Evolutionary conservation across 2,329 filamentous ascomycete species (phyloP), one percentile per base, ranked within the genome.

Genomic region (Triangularia setosa): DNA sequence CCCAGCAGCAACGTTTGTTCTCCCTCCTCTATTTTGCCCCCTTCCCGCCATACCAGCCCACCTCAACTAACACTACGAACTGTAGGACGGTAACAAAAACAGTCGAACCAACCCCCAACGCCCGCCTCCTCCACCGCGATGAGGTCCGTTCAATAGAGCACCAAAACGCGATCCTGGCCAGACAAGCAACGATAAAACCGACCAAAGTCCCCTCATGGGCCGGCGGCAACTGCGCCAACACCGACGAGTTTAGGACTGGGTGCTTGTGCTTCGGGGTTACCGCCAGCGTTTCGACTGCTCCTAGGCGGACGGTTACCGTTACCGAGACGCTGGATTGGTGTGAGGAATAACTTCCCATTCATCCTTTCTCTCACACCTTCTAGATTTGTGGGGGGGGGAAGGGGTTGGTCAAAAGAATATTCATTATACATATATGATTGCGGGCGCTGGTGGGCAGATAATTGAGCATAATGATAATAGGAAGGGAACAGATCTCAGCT

Each of bases 211-310:
- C 79, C 58, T 70, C 75, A 62, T 82, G 80, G 72, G 79, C 79
- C 4, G 40, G n/a, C 61, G 75, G 75, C 21, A 71, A 71, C 54
- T 80, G 78, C 72, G 70, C 72, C 61, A 66, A 72, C 52, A 69
- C 68, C 16, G 70, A 67, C 30, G 71, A 72, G 56, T 81, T 79
- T 73, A 72, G 77, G 30, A 78, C 78, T 40, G 79, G 76, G 61
- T 81, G 79, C 76, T 73, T 73, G 60, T 81, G 79, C 77, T 81
- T 75, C 73, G 79, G 79, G 58, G 74, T 81, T 72, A 80, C 78
- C 44, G 74, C 73, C 40, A 66, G 71, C 2, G 73, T 76, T 55
- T 75, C 73, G 64, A 80, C 79, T 11, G 78, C 75, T 61, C 69
- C 77, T 27, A 70, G 68, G 35, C 75, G 78, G 35, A 80, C 78